A percentile compares a stretch with the other conserved stretches of the same genome.
Conservation (phyloP, 2,329 filamentous ascomycete species). For the Fusarium irregulare region DNA sequence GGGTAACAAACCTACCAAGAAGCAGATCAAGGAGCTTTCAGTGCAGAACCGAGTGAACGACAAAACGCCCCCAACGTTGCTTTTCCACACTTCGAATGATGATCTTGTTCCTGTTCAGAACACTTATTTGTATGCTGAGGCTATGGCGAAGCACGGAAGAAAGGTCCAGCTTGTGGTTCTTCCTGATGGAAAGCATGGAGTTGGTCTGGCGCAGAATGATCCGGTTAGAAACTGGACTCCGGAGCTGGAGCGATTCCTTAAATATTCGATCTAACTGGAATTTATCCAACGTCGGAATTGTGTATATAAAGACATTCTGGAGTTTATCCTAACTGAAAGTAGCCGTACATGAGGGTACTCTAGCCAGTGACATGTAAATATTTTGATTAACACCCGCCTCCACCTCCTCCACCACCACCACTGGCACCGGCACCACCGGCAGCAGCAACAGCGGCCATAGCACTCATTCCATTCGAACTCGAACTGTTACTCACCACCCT, state of each 20-base stretch:
- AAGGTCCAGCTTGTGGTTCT: conserved; percentile 19
- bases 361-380: too few species aligned
- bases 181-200: conserved; percentile 24
- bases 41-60: conserved; percentile 26
- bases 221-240: conserved; percentile 31
- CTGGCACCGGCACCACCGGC: too few species aligned
- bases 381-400: too few species aligned
- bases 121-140: conserved; percentile 22
- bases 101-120: conserved; percentile 29
- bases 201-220: conserved; percentile 27
- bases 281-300: too few species aligned
- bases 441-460: too few species aligned
- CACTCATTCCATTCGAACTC: not conserved
- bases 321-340: not conserved
- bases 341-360: too few species aligned
- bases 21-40: conserved; percentile 22
- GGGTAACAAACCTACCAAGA: conserved; percentile 7
- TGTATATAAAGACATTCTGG: not conserved
- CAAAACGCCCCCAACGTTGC: conserved; percentile 22
- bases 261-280: conserved; percentile 35
- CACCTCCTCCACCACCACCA: too few species aligned
- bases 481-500: not conserved
- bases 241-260: conserved; percentile 28
- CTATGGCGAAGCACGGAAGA: conserved; percentile 23
- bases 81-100: conserved; percentile 36